Conservation (phyloP, 108 stramenopile genomes). For the Cylindrotheca fusiformis region DNA sequence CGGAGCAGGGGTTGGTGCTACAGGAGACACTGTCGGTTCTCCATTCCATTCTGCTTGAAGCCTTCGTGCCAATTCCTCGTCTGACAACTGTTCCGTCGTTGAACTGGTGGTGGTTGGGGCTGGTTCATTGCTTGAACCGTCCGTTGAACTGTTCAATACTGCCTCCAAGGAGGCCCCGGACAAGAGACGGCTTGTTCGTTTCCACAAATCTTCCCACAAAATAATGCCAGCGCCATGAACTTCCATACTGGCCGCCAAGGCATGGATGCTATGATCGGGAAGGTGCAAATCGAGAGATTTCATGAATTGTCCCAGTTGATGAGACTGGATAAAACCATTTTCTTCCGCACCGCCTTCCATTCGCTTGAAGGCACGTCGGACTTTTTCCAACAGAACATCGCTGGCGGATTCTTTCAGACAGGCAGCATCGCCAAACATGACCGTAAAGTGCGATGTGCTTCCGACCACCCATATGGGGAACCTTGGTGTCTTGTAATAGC, state of each 20-base stretch:
- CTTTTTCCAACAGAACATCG: slow-evolving; percentile 67
- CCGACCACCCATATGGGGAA: slow-evolving; percentile 89
- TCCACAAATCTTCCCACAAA: slow-evolving; percentile 84
- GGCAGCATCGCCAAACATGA: slow-evolving; percentile 71
- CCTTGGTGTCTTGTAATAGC: slow-evolving; percentile 74
- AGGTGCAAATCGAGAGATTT: slow-evolving; percentile 47
- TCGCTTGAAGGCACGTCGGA: slow-evolving; percentile 73
- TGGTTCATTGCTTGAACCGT: slow-evolving; percentile 2
- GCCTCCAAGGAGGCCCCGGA: slow-evolving; percentile 58
- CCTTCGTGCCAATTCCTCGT: slow-evolving; percentile 56
- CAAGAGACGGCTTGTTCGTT: slow-evolving; percentile 46
- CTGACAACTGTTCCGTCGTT: slow-evolving; percentile 11
- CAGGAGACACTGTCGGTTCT: slow-evolving; percentile 7
- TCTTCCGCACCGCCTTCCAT: slow-evolving; percentile 63
- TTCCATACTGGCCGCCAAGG: slow-evolving; percentile 64
- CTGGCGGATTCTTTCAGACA: slow-evolving; percentile 61
- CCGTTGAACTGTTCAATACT: slow-evolving; percentile 35
- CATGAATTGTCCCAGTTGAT: slow-evolving; percentile 48
- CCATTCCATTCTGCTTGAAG: slow-evolving; percentile 59
- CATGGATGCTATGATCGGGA: slow-evolving; percentile 38
- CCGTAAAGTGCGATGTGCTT: slow-evolving; percentile 76
- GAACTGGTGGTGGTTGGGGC: slow-evolving; percentile 2
- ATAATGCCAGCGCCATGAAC: slow-evolving; percentile 71
- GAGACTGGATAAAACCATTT: slow-evolving; percentile 64
- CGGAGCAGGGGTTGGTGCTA: slow-evolving; percentile 3